Evolutionary conservation across 2,329 filamentous ascomycete species (phyloP).

Genomic region (Clonostachys rosea): DNA sequence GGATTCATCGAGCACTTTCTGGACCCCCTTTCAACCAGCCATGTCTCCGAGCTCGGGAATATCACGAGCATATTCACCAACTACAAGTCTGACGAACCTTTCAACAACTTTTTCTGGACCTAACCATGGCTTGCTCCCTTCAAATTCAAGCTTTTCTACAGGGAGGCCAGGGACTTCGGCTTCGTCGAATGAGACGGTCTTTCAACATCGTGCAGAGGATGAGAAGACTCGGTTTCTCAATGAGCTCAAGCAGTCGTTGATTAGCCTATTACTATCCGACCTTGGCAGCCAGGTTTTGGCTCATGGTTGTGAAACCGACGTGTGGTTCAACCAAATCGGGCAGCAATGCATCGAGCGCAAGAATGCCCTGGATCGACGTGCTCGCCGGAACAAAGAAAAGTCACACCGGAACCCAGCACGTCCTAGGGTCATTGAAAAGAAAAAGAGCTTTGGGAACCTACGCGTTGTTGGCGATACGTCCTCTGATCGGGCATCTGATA

Average conservation of each 20-base stretch:
- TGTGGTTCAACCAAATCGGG: slow-evolving; percentile 71
- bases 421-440: slow-evolving; percentile 54
- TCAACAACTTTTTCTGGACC: slow-evolving; percentile 42
- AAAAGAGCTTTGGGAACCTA: slow-evolving; percentile 64
- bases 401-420: slow-evolving; percentile 38
- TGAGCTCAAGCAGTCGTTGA: slow-evolving; percentile 74
- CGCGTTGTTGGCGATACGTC: slow-evolving; percentile 40
- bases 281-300: slow-evolving; percentile 81
- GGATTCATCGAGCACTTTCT: slow-evolving; percentile 77
- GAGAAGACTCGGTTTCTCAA: slow-evolving; percentile 76
- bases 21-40: slow-evolving; percentile 77
- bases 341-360: slow-evolving; percentile 61
- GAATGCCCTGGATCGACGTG: slow-evolving; percentile 46
- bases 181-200: slow-evolving; percentile 64
- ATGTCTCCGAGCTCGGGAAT: slow-evolving; percentile 58
- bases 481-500: slow-evolving; percentile 27
- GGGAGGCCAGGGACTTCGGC: slow-evolving; percentile 60
- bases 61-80: slow-evolving; percentile 56
- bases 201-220: slow-evolving; percentile 55
- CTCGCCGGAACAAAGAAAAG: slow-evolving; percentile 30
- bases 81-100: slow-evolving; percentile 55
- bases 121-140: slow-evolving; percentile 33
- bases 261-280: slow-evolving; percentile 83
- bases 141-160: slow-evolving; percentile 40
- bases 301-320: slow-evolving; percentile 88